Percentiles rank a stretch among this genome's conserved stretches.
These are phyloP conservation scores for Geranium incanum DNA, from an alignment of 441 rosid species.

Conservation along the genomic window DNA sequence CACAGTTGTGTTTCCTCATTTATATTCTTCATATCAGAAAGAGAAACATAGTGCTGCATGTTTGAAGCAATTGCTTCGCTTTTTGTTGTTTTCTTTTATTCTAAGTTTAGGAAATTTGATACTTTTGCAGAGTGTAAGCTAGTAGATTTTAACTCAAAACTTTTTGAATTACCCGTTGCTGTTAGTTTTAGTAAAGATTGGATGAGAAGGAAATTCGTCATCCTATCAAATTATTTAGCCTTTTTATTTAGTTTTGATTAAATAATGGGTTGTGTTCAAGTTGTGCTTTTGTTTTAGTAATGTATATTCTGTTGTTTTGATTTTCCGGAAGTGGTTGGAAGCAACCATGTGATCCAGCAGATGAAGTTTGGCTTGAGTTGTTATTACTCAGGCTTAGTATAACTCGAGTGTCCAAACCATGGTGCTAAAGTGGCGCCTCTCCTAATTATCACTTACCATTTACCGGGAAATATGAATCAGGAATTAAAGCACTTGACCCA, in stretches of 20 bases:
- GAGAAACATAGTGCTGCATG: neutral
- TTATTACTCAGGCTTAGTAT: neutral
- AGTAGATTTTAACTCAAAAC: neutral
- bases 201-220: neutral
- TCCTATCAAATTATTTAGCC: neutral
- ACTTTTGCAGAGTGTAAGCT: neutral
- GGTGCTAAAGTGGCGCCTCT: neutral
- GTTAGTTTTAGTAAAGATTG: neutral
- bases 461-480: neutral
- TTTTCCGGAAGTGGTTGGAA: neutral
- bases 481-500: neutral
- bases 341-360: neutral
- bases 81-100: neutral
- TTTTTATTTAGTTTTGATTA: neutral
- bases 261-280: neutral
- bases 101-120: neutral
- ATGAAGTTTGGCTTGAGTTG: neutral
- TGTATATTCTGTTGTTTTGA: conserved; percentile 5
- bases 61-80: neutral
- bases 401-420: neutral
- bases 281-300: neutral
- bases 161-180: neutral
- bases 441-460: neutral
- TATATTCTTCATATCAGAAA: too few relatives aligned
- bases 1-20: neutral